Percentiles rank a stretch among this genome's conserved stretches.
Conservation (phyloP, 2,329 filamentous ascomycete genomes). For the Sarocladium brachiariae region DNA sequence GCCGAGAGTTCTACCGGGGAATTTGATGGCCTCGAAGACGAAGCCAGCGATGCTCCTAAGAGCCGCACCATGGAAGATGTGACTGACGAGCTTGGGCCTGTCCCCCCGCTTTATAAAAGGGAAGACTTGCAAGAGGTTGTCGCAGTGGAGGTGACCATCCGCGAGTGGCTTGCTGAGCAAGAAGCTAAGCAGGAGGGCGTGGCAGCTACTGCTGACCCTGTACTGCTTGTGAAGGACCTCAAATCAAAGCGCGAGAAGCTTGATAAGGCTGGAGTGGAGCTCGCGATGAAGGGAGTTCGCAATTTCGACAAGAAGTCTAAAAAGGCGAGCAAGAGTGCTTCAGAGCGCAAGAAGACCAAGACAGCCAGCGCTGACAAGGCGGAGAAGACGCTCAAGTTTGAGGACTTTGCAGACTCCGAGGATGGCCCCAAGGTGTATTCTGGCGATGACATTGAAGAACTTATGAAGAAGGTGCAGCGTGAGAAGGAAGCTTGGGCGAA, state of each 20-base stretch:
- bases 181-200: constrained; percentile 65
- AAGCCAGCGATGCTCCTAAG: constrained; percentile 31
- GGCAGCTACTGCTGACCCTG: constrained; percentile 63
- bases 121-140: constrained; percentile 65
- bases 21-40: constrained; percentile 75
- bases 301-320: constrained; percentile 43
- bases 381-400: constrained; percentile 35
- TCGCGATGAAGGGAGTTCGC: constrained; percentile 62
- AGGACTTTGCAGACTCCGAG: constrained; percentile 21
- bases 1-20: constrained; percentile 45
- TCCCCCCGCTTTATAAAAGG: constrained; percentile 62
- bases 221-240: constrained; percentile 66
- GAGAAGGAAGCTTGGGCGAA: constrained; percentile 14
- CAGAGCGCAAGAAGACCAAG: constrained; percentile 21
- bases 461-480: constrained; percentile 27
- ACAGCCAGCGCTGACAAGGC: constrained; percentile 26
- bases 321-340: constrained; percentile 37
- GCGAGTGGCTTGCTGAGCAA: constrained; percentile 70
- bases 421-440: constrained; percentile 23
- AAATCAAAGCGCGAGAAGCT: constrained; percentile 62
- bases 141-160: constrained; percentile 53
- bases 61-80: constrained; percentile 38
- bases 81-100: constrained; percentile 40
- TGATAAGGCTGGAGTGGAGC: constrained; percentile 60
- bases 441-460: constrained; percentile 45